phyloP scores from a whole-genome alignment of 352 stramenopile genomes.

The Pythium dissotocum region DNA sequence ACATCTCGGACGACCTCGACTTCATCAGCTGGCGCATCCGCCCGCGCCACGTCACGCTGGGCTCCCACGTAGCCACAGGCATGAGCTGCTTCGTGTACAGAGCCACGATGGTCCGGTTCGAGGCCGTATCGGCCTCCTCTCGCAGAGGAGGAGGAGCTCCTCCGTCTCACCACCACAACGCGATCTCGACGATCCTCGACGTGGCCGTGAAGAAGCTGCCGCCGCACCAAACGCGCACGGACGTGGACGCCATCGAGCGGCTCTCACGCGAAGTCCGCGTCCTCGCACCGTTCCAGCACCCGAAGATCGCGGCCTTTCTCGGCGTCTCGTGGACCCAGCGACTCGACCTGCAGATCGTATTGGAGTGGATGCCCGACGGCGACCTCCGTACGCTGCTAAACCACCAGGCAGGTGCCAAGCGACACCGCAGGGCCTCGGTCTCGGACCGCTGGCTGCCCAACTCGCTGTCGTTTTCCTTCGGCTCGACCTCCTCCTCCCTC shows the following conservation, averaged over 20 bases:
- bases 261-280: slow-evolving; percentile 54
- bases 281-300: slow-evolving; percentile 49
- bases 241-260: slow-evolving; percentile 14
- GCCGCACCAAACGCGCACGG: slow-evolving; percentile 6
- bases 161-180: background rate
- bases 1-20: slow-evolving; percentile 16
- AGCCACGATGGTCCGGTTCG: background rate
- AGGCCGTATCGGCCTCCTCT: background rate
- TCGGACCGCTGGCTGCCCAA: slow-evolving; percentile 25
- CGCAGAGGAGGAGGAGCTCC: background rate
- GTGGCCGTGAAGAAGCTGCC: slow-evolving; percentile 19
- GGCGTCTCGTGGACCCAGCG: slow-evolving; percentile 52
- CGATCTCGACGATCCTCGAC: background rate
- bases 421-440: background rate
- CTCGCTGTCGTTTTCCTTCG: background rate
- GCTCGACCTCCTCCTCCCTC: background rate
- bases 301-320: slow-evolving; percentile 52
- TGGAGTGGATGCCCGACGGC: slow-evolving; percentile 54
- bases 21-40: slow-evolving; percentile 11
- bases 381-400: slow-evolving; percentile 44
- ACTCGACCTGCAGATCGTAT: slow-evolving; percentile 49
- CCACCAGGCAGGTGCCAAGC: background rate
- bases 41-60: background rate
- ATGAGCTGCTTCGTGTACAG: slow-evolving; percentile 11
- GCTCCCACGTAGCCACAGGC: slow-evolving; percentile 4